These are phyloP conservation scores for Trichoderma breve DNA, from an alignment of 2,329 filamentous ascomycete genomes.

Conservation along the genomic window DNA sequence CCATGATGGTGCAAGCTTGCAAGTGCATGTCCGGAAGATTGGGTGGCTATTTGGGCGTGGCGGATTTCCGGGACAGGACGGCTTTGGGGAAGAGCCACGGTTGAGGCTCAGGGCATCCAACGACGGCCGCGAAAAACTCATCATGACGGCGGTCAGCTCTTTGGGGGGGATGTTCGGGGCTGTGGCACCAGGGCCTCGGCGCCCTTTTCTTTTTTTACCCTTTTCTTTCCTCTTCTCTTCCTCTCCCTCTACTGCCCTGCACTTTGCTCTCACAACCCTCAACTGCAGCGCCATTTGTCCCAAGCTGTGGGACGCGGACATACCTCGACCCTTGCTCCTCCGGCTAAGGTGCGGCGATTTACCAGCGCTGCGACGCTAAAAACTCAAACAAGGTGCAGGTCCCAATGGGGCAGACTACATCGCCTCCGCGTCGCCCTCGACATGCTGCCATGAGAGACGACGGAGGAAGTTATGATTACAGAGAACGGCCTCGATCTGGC, in stretches of 20 bases:
- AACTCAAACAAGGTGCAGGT: conserved; percentile 36
- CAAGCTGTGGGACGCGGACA: conserved; percentile 15
- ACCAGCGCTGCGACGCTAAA: conserved; percentile 37
- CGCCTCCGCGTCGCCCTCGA: conserved; percentile 37
- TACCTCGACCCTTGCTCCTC: conserved; percentile 27
- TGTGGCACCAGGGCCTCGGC: neutral
- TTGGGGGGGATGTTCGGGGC: neutral
- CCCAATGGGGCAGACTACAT: conserved; percentile 32
- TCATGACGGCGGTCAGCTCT: conserved; percentile 14
- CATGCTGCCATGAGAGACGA: conserved; percentile 44
- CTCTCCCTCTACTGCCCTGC: neutral
- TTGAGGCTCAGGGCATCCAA: conserved; percentile 10
- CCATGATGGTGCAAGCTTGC: conserved; percentile 13
- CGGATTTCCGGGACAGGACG: conserved; percentile 1
- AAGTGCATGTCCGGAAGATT: conserved; percentile 17
- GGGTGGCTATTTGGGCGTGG: conserved; percentile 2
- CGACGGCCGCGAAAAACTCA: neutral
- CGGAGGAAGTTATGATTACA: conserved; percentile 37
- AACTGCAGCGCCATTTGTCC: neutral
- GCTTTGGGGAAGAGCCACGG: conserved; percentile 7
- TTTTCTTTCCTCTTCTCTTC: neutral
- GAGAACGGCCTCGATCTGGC: conserved; percentile 38
- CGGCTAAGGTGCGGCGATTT: conserved; percentile 43
- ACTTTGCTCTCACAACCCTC: neutral
- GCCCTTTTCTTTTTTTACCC: neutral